Evolutionary conservation across 2,329 filamentous ascomycete genomes (phyloP).

Genomic region (Pleomassaria siparia): DNA sequence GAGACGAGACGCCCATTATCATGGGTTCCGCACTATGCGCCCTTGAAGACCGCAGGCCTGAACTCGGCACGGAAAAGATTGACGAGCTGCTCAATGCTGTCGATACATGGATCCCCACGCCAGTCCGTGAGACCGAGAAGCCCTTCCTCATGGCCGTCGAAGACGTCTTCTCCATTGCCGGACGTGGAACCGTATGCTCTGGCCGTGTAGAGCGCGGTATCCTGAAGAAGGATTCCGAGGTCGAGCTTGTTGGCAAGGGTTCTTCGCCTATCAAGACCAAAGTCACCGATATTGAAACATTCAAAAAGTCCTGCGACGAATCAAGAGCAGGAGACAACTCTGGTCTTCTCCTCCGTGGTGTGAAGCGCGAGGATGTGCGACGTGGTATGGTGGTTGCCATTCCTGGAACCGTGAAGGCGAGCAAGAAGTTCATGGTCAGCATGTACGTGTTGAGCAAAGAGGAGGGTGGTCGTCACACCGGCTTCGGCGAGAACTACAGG

Average conservation of each 20-base stretch:
- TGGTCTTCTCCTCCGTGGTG: constrained; percentile 89
- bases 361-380: constrained; percentile 91
- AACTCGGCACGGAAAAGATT: constrained; percentile 86
- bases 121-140: constrained; percentile 91
- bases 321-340: constrained; percentile 98
- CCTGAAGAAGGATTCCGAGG: constrained; percentile 90
- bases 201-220: constrained; percentile 95
- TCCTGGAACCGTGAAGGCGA: constrained; percentile 81
- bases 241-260: constrained; percentile 92
- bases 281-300: constrained; percentile 99
- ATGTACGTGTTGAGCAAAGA: constrained; percentile 98
- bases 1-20: constrained; percentile 95
- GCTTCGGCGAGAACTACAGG: constrained; percentile 94
- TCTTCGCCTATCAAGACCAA: constrained; percentile 89
- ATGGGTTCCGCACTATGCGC: constrained; percentile 96
- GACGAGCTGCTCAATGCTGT: constrained; percentile 89
- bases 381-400: constrained; percentile 93
- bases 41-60: constrained; percentile 79
- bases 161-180: constrained; percentile 61
- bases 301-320: constrained; percentile 99
- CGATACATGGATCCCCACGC: constrained; percentile 95
- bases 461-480: constrained; percentile 95
- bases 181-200: constrained; percentile 94
- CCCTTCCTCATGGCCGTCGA: constrained; percentile 99
- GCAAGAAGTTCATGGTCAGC: constrained; percentile 89